phyloP scores from a whole-genome alignment of 129 eudicot genomes.

The Deinandra increscens region DNA sequence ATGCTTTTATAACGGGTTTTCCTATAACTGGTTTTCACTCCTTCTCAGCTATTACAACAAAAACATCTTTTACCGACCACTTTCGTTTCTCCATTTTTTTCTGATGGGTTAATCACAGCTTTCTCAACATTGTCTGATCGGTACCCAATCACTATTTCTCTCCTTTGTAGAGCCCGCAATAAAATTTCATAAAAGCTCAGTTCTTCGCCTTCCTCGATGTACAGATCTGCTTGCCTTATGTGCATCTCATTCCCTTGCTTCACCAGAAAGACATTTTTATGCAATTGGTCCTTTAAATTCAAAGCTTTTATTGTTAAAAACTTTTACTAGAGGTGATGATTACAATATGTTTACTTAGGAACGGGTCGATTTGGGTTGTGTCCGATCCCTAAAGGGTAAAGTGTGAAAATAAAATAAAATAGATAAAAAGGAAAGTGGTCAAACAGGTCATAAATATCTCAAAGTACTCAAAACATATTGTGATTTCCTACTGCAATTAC shows the following conservation, averaged over 20 bases:
- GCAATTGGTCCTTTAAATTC: background rate
- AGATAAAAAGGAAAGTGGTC: background rate
- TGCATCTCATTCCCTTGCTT: slow-evolving; percentile 82
- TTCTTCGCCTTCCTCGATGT: slow-evolving; percentile 65
- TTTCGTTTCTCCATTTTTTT: slow-evolving; percentile 51
- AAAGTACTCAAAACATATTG: too few relatives aligned
- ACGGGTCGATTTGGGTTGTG: background rate
- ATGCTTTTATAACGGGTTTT: background rate
- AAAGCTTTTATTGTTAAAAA: background rate
- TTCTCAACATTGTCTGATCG: slow-evolving; percentile 60
- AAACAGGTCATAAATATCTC: background rate
- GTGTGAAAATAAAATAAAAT: too few relatives aligned
- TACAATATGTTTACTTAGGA: background rate
- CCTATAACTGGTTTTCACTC: slow-evolving; percentile 54
- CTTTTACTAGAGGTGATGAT: background rate
- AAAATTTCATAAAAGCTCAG: slow-evolving; percentile 72
- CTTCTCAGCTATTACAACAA: slow-evolving; percentile 85
- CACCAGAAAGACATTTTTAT: background rate
- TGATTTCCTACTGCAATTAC: too few relatives aligned
- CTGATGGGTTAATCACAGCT: slow-evolving; percentile 70
- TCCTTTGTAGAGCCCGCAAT: slow-evolving; percentile 71
- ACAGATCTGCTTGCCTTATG: slow-evolving; percentile 72
- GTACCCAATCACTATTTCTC: slow-evolving; percentile 72
- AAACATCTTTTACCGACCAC: slow-evolving; percentile 73
- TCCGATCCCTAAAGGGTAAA: background rate